phyloP scores from a whole-genome alignment of 345 rosid species.

The Arabidopsis arenosa region DNA sequence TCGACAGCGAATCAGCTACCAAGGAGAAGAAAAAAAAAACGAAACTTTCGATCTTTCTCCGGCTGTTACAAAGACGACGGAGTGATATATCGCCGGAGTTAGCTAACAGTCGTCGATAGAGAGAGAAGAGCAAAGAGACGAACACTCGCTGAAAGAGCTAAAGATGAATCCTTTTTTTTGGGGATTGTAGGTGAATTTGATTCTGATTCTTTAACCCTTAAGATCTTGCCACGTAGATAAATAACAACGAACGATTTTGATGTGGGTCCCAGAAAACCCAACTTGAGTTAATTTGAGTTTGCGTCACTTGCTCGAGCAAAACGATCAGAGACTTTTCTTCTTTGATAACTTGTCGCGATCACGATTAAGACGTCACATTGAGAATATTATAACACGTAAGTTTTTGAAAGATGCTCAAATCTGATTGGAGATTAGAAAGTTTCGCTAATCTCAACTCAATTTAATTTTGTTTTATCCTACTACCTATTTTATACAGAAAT shows the following conservation, averaged over 20 bases:
- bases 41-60: conserved; percentile 14
- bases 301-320: not conserved
- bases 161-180: conserved; percentile 17
- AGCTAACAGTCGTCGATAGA: conserved; percentile 21
- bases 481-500: not conserved
- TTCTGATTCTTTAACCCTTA: conserved; percentile 30
- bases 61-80: not conserved
- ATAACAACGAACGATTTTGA: conserved; percentile 6
- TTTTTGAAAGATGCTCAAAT: not conserved
- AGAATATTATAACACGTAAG: not conserved
- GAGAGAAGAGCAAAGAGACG: conserved; percentile 15
- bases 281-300: conserved; percentile 7
- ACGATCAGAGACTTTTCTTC: conserved; percentile 4
- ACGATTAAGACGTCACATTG: conserved; percentile 21
- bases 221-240: conserved; percentile 26
- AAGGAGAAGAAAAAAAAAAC: not conserved
- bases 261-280: conserved; percentile 31
- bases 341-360: not conserved
- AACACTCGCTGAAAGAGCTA: conserved; percentile 5
- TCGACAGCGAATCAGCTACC: conserved; percentile 27
- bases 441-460: not conserved
- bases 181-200: conserved; percentile 11
- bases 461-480: conserved; percentile 6
- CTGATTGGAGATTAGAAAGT: conserved; percentile 3
- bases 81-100: conserved; percentile 3